These are phyloP conservation scores for Phlyctochytrium arcticum DNA, from an alignment of 192 early-diverging fungal genomes.

Conservation along the genomic window DNA sequence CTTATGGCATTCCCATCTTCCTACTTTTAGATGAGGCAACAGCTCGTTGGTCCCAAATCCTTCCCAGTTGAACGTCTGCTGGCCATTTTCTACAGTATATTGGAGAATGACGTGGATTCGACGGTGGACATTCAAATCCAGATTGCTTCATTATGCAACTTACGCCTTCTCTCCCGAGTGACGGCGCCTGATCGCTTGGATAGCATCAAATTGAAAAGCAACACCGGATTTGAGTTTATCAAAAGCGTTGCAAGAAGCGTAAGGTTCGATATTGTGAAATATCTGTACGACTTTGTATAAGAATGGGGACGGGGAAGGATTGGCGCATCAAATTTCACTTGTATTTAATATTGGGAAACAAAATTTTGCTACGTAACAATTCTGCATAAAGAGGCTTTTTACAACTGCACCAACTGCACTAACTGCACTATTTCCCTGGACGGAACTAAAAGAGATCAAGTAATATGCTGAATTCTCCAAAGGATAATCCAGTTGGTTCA, in stretches of 20 bases:
- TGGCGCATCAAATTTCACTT: not conserved
- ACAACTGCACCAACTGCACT: too few species aligned
- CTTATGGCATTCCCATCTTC: too few species aligned
- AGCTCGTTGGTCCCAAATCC: conserved; percentile 83
- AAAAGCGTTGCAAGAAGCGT: conserved; percentile 67
- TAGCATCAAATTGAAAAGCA: conserved; percentile 82
- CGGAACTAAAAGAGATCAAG: too few species aligned
- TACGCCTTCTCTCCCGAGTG: conserved; percentile 71
- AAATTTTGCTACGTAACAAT: too few species aligned
- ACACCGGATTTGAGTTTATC: conserved; percentile 78
- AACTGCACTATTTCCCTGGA: too few species aligned
- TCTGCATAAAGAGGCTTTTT: too few species aligned
- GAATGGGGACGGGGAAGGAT: not conserved
- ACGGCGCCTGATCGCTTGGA: conserved; percentile 75
- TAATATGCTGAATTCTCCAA: not conserved
- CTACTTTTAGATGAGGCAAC: conserved; percentile 60
- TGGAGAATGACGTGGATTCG: conserved; percentile 61
- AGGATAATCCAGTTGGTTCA: not conserved
- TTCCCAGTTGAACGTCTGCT: conserved; percentile 96
- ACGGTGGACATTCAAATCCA: conserved; percentile 71
- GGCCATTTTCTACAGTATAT: conserved; percentile 87
- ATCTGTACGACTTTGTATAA: conserved; percentile 42
- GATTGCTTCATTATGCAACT: conserved; percentile 77
- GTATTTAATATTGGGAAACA: not conserved
- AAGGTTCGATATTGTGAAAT: conserved; percentile 82